Conservation (phyloP, 177 flowering plant genomes). For the Telopea speciosissima region DNA sequence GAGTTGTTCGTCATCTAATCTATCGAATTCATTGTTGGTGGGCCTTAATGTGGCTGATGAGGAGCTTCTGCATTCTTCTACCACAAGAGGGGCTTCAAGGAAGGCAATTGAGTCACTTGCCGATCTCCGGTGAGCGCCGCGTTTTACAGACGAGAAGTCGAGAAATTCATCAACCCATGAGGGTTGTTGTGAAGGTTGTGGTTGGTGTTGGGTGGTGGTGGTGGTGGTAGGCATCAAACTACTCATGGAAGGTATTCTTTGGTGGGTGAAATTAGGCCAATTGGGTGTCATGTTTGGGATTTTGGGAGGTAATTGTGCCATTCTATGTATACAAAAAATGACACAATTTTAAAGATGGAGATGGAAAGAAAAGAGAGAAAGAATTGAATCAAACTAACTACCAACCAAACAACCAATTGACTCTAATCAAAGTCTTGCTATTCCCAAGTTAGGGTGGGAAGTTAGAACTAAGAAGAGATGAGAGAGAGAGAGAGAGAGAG, state of each 20-base stretch:
- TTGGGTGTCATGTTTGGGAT: conserved; percentile 52
- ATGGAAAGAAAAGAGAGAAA: background rate
- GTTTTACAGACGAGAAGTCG: conserved; percentile 68
- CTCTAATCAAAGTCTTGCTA: background rate
- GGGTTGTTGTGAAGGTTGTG: conserved; percentile 13
- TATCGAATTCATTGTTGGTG: conserved; percentile 27
- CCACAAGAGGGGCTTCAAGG: conserved; percentile 47
- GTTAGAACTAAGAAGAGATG: background rate
- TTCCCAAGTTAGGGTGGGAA: conserved; percentile 5
- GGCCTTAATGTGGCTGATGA: conserved; percentile 14
- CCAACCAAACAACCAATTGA: background rate
- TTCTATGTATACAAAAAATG: conserved; percentile 5
- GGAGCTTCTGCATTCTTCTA: conserved; percentile 37
- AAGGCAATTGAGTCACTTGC: conserved; percentile 79
- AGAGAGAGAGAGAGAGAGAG: background rate
- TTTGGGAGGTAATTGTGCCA: conserved; percentile 93
- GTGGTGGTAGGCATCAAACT: conserved; percentile 10
- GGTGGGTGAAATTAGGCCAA: conserved; percentile 55
- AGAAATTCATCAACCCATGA: conserved; percentile 88
- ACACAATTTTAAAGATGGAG: conserved; percentile 1
- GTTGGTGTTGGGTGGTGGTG: background rate
- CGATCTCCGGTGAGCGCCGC: conserved; percentile 69
- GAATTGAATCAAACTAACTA: background rate
- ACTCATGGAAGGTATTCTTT: conserved; percentile 29
- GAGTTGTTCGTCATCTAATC: conserved; percentile 54